phyloP scores from a whole-genome alignment of 2,329 filamentous ascomycete genomes.

The Penicillium italicum region DNA sequence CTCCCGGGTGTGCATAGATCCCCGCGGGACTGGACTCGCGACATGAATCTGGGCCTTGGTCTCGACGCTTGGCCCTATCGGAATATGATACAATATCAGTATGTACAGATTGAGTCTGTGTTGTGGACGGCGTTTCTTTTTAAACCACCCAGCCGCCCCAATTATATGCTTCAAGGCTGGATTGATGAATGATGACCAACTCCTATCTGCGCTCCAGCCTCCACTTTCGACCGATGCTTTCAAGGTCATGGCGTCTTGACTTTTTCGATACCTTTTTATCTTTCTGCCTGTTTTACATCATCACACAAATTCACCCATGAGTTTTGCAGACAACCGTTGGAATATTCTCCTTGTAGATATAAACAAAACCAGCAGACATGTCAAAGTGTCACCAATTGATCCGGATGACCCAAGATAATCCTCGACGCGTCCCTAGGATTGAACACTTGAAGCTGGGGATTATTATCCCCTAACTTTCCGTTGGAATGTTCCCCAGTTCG shows the following conservation, averaged over 20 bases:
- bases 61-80: not conserved
- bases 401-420: not conserved
- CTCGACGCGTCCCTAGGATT: not conserved
- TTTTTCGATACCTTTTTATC: constrained; percentile 19
- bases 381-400: too few species aligned
- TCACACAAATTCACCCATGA: constrained; percentile 7
- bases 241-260: constrained; percentile 18
- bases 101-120: constrained; percentile 1
- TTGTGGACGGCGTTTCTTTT: not conserved
- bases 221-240: constrained; percentile 12
- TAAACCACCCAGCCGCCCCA: not conserved
- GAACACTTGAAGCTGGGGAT: too few species aligned
- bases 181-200: constrained; percentile 21
- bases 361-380: not conserved
- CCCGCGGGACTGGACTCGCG: not conserved
- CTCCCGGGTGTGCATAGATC: not conserved
- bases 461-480: not conserved
- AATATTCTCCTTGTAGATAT: not conserved
- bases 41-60: not conserved
- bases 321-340: not conserved
- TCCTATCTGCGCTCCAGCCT: constrained; percentile 11
- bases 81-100: constrained; percentile 1
- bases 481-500: not conserved
- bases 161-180: constrained; percentile 6
- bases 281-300: constrained; percentile 16